Conservation (phyloP, 805 yeast genomes). For the Lipomyces sp. region DNA sequence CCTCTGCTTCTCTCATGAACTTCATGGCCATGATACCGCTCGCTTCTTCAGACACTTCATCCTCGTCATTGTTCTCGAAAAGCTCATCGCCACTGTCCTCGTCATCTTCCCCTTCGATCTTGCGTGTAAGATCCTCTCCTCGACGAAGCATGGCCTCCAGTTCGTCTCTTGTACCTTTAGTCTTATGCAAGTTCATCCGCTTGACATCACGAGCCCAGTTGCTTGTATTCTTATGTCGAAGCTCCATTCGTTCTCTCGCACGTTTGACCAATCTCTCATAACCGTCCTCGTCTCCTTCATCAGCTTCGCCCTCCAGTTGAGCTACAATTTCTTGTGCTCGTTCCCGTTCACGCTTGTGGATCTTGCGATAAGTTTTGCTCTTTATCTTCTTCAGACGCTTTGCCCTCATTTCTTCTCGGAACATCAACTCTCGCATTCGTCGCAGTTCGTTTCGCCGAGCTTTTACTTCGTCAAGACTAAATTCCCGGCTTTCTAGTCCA, state of each 20-base stretch:
- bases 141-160: slow-evolving; percentile 92
- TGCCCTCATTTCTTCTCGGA: slow-evolving; percentile 90
- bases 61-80: slow-evolving; percentile 53
- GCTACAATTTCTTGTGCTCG: slow-evolving; percentile 71
- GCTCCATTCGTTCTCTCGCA: slow-evolving; percentile 89
- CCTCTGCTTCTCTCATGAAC: slow-evolving; percentile 90
- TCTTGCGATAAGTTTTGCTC: slow-evolving; percentile 84
- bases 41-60: slow-evolving; percentile 44
- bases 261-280: slow-evolving; percentile 66
- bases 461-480: slow-evolving; percentile 77
- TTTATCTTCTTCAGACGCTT: slow-evolving; percentile 92
- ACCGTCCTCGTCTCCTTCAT: slow-evolving; percentile 49
- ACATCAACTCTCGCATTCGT: slow-evolving; percentile 93
- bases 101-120: slow-evolving; percentile 65
- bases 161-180: slow-evolving; percentile 79
- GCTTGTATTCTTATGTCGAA: slow-evolving; percentile 85
- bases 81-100: slow-evolving; percentile 52
- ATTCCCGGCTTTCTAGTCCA: slow-evolving; percentile 76
- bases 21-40: slow-evolving; percentile 95
- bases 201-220: slow-evolving; percentile 92
- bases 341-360: slow-evolving; percentile 80
- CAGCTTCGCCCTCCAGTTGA: slow-evolving; percentile 47
- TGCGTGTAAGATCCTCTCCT: slow-evolving; percentile 75
- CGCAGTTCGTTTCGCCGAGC: slow-evolving; percentile 82
- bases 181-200: slow-evolving; percentile 87